These are phyloP conservation scores for Xylaria sp. DNA, from an alignment of 2,329 filamentous ascomycete genomes.

Conservation along the genomic window DNA sequence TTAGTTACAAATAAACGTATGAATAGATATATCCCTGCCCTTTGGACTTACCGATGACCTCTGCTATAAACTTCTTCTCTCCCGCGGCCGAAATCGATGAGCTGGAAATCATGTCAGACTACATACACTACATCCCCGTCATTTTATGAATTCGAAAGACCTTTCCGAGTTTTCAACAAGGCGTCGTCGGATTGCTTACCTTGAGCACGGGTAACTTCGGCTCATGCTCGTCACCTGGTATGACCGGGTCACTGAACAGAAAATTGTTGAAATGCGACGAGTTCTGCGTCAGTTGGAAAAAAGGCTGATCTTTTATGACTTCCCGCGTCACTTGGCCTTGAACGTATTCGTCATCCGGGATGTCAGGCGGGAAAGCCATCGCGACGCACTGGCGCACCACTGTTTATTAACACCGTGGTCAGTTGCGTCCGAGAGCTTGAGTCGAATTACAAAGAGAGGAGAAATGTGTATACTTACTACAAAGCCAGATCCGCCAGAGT, in stretches of 20 bases:
- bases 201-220: conserved; percentile 15
- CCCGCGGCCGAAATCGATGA: conserved; percentile 29
- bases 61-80: neutral
- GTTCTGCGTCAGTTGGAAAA: conserved; percentile 21
- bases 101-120: conserved; percentile 2
- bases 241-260: conserved; percentile 10
- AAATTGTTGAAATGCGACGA: conserved; percentile 28
- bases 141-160: no score
- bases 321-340: neutral
- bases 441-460: no score
- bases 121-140: no score
- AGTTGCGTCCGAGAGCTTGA: neutral
- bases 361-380: conserved; percentile 33
- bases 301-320: neutral
- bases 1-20: neutral
- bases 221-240: conserved; percentile 19
- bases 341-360: neutral
- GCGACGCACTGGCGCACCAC: conserved; percentile 34
- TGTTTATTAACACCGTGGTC: neutral
- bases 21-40: neutral
- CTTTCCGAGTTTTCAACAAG: no score
- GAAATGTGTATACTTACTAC: conserved; percentile 39
- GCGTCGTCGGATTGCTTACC: conserved; percentile 22
- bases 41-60: neutral
- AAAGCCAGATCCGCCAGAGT: conserved; percentile 33